phyloP scores from a whole-genome alignment of 2,329 filamentous ascomycete genomes.

The Venturia aucupariae region DNA sequence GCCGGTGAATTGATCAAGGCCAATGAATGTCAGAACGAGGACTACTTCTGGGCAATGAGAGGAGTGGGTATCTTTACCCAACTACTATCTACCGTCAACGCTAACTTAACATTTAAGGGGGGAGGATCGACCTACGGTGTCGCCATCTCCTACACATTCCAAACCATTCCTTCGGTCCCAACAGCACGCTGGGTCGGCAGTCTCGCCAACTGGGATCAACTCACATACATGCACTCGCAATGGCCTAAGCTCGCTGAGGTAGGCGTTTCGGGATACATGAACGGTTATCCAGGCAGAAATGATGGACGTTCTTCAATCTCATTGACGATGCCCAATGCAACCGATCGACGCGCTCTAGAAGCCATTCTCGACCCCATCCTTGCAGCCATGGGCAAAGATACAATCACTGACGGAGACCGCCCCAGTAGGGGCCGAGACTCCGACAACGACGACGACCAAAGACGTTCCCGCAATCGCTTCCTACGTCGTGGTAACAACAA shows the following conservation, averaged over 20 bases:
- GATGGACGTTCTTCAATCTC: background rate
- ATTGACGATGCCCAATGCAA: conserved; percentile 10
- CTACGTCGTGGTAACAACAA: background rate
- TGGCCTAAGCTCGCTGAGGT: conserved; percentile 7
- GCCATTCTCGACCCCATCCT: conserved; percentile 12
- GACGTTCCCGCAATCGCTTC: background rate
- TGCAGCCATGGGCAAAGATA: background rate
- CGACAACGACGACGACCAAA: background rate
- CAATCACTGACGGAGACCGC: background rate
- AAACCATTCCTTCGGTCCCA: conserved; percentile 8
- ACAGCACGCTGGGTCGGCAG: background rate
- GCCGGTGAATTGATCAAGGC: conserved; percentile 31
- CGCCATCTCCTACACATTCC: conserved; percentile 11
- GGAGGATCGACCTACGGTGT: conserved; percentile 15
- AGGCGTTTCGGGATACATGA: conserved; percentile 12
- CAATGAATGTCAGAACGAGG: conserved; percentile 20
- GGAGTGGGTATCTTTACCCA: conserved; percentile 1
- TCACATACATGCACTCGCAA: conserved; percentile 7
- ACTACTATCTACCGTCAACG: background rate
- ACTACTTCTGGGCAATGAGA: conserved; percentile 15
- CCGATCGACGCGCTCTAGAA: background rate
- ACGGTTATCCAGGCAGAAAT: conserved; percentile 6
- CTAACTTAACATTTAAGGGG: conserved; percentile 9
- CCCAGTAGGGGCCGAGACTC: background rate
- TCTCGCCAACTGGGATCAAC: conserved; percentile 7